phyloP scores from a whole-genome alignment of 805 yeast genomes.

The Ogataea philodendri region DNA sequence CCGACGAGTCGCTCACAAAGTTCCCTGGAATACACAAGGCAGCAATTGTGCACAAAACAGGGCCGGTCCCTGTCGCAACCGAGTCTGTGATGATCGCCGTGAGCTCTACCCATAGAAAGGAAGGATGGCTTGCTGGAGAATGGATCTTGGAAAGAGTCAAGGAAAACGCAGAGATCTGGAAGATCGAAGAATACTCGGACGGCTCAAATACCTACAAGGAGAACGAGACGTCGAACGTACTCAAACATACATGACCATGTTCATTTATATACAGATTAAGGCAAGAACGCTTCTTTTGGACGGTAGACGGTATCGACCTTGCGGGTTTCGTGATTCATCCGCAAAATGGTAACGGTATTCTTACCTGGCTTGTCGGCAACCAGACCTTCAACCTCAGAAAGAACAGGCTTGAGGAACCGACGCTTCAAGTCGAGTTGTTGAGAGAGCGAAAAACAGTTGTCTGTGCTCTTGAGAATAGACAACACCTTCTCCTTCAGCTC shows the following conservation, averaged over 20 bases:
- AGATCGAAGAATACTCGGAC: slow-evolving; percentile 43
- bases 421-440: slow-evolving; percentile 42
- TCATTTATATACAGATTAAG: slow-evolving; percentile 12
- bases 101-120: slow-evolving; percentile 44
- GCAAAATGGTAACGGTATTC: slow-evolving; percentile 47
- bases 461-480: slow-evolving; percentile 40
- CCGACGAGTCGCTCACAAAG: slow-evolving; percentile 30
- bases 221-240: slow-evolving; percentile 34
- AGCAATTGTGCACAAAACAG: slow-evolving; percentile 45
- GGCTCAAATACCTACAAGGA: slow-evolving; percentile 44
- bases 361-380: slow-evolving; percentile 39
- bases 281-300: slow-evolving; percentile 48
- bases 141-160: slow-evolving; percentile 46
- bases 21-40: slow-evolving; percentile 37
- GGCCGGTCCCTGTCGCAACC: slow-evolving; percentile 45
- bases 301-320: slow-evolving; percentile 53
- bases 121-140: slow-evolving; percentile 47
- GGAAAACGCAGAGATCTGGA: slow-evolving; percentile 49
- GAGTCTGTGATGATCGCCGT: slow-evolving; percentile 47
- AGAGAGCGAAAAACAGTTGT: slow-evolving; percentile 36
- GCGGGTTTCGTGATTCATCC: slow-evolving; percentile 59
- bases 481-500: slow-evolving; percentile 42
- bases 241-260: slow-evolving; percentile 2
- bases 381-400: slow-evolving; percentile 47
- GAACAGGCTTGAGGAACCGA: slow-evolving; percentile 52